phyloP scores from a whole-genome alignment of 2,329 filamentous ascomycete genomes.

The Fusarium torreyae region DNA sequence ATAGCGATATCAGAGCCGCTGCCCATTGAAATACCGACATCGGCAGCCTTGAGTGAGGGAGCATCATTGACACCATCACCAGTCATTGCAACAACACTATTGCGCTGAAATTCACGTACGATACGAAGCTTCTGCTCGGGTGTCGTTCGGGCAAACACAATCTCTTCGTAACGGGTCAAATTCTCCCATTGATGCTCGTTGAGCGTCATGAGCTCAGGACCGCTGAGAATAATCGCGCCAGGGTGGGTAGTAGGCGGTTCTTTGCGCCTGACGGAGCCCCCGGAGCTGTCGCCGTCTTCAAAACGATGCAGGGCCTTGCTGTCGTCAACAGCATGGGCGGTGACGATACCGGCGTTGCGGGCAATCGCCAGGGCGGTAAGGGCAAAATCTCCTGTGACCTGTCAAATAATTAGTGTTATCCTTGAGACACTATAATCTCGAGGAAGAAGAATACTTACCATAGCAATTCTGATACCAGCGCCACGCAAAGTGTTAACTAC shows the following conservation, averaged over 20 bases:
- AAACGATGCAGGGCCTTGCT: slow-evolving; percentile 65
- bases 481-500: slow-evolving; percentile 76
- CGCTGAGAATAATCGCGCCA: slow-evolving; percentile 74
- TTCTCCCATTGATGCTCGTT: slow-evolving; percentile 79
- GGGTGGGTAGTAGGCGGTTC: slow-evolving; percentile 21
- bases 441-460: slow-evolving; percentile 64
- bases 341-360: slow-evolving; percentile 79
- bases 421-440: too few species aligned
- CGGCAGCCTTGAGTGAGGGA: slow-evolving; percentile 83
- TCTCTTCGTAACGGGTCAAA: slow-evolving; percentile 76
- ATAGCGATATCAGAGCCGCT: slow-evolving; percentile 88
- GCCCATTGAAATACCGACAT: slow-evolving; percentile 87
- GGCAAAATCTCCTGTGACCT: slow-evolving; percentile 83
- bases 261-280: background rate
- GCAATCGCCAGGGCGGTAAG: slow-evolving; percentile 83
- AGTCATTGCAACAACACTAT: slow-evolving; percentile 83
- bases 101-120: slow-evolving; percentile 80
- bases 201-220: slow-evolving; percentile 75
- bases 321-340: slow-evolving; percentile 67
- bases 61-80: slow-evolving; percentile 92
- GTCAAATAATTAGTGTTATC: background rate
- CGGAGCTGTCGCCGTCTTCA: slow-evolving; percentile 16
- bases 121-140: slow-evolving; percentile 86
- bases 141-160: slow-evolving; percentile 82
- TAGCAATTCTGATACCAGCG: slow-evolving; percentile 82